Base-by-base conservation (phyloP, 495 filamentous ascomycete species). In the Staphylotrichum tortipilum region DNA sequence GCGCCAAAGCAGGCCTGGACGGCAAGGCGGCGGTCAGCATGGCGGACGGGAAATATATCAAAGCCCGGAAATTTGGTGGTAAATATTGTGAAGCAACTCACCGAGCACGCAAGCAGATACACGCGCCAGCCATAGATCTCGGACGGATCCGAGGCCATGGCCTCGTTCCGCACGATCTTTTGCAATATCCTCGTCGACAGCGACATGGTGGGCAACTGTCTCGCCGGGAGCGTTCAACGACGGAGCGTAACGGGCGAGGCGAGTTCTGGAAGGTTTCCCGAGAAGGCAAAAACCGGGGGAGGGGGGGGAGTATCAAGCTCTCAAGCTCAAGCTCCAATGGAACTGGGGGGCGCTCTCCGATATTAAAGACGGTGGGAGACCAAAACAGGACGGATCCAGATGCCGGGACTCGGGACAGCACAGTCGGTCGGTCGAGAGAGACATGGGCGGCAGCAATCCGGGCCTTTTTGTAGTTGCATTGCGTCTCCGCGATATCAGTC, bases 71-170 rank as follows among this genome's bases (percentile, higher is more conserved):
- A n/a, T n/a, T 7, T 29, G 8, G 33, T 36, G 4, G n/a, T 6
- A 14, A 28, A 8, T 2, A 19, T 15, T 3, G 30, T n/a, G 12
- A 12, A 17, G n/a, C 21, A n/a, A 66, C 76, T 60, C 50, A 84
- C 81, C 40, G 83, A 84, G 49, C 77, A 83, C 18, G 84, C 82
- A 26, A 88, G 66, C 29, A 78, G 63, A 54, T 81, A 87, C 17
- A 84, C 81, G 49, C 84, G 78, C 84, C 84, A 88, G 53, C 83
- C 83, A 56, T 89, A 89, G 58, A 89, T 86, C 69, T 89, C 81
- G 47, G 73, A 74, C 10, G 85, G 84, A 58, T 85, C 84, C 38
- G 66, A 68, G 66, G 77, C 83, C 81, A 88, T 88, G 36, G 85
- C 80, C 53, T 88, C 83, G 78, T 89, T 89, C 65, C 79, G 79